Percentiles rank a stretch among this genome's conserved stretches.
phyloP scores from a whole-genome alignment of 805 yeast species.

The Suhomyces emberorum region DNA sequence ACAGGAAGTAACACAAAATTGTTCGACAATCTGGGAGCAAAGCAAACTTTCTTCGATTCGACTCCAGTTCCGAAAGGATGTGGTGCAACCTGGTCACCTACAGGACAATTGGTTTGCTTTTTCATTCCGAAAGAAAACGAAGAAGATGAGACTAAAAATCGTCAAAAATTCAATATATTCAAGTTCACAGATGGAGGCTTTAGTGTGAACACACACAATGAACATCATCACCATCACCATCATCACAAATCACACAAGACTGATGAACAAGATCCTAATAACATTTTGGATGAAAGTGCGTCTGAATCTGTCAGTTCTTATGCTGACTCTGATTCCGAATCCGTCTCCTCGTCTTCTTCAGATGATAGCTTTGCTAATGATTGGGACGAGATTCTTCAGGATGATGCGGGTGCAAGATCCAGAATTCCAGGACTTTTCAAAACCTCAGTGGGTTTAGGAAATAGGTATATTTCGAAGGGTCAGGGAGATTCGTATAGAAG shows the following conservation, averaged over 20 bases:
- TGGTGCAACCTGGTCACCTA: conserved; percentile 84
- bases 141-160: conserved; percentile 33
- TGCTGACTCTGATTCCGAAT: conserved; percentile 13
- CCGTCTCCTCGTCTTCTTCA: conserved; percentile 20
- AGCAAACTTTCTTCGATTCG: conserved; percentile 51
- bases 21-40: conserved; percentile 7
- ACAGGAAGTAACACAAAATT: conserved; percentile 2
- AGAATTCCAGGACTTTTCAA: conserved; percentile 51
- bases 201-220: conserved; percentile 22
- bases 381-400: conserved; percentile 61
- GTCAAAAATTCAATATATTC: conserved; percentile 46
- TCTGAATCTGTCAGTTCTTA: neutral
- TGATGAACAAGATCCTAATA: conserved; percentile 11
- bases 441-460: conserved; percentile 39
- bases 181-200: conserved; percentile 50
- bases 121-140: conserved; percentile 53
- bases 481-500: conserved; percentile 27
- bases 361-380: conserved; percentile 65
- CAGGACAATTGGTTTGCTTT: conserved; percentile 79
- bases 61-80: conserved; percentile 93
- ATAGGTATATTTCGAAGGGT: conserved; percentile 20
- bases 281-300: conserved; percentile 9
- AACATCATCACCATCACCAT: conserved; percentile 14
- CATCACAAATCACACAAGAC: conserved; percentile 3
- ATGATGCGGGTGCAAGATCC: conserved; percentile 50